Conservation (phyloP, 257 asterid species). For the Nyctanthes arbortristis region DNA sequence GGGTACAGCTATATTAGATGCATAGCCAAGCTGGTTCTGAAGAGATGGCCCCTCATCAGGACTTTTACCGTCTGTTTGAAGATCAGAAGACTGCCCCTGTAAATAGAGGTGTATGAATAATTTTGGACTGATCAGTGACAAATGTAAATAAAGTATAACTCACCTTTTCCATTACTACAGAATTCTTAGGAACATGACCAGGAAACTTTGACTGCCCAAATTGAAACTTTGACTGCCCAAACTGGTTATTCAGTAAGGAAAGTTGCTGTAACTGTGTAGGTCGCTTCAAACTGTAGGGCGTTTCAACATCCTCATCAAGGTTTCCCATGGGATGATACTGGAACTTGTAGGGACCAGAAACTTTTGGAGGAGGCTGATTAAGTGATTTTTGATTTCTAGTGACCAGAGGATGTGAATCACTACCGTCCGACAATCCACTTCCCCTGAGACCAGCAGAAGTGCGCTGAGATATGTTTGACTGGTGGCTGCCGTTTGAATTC, state of each 20-base stretch:
- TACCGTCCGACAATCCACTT: constrained; percentile 47
- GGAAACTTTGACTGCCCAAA: too few species aligned
- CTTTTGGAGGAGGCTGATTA: constrained; percentile 46
- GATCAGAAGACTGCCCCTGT: constrained; percentile 58
- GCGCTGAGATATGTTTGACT: constrained; percentile 55
- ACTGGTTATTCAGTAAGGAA: constrained; percentile 42
- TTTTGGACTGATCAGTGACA: constrained; percentile 11
- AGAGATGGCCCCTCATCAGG: constrained; percentile 42
- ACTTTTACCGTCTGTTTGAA: constrained; percentile 43
- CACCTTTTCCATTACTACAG: constrained; percentile 51
- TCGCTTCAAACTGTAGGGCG: constrained; percentile 47
- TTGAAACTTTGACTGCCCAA: constrained; percentile 57
- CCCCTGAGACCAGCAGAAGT: constrained; percentile 58
- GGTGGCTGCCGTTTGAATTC: constrained; percentile 58
- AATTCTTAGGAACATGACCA: constrained; percentile 50
- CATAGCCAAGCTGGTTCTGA: constrained; percentile 39
- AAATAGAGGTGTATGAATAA: constrained; percentile 28
- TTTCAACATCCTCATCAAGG: constrained; percentile 56
- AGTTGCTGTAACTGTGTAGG: constrained; percentile 40
- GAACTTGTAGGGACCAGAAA: constrained; percentile 64
- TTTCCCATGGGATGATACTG: constrained; percentile 92
- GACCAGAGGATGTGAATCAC: constrained; percentile 52
- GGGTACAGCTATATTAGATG: too few species aligned
- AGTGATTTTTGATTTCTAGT: constrained; percentile 56
- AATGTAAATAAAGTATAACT: constrained; percentile 19